Evolutionary conservation across 176 grass and related monocot genomes (phyloP).

Genomic region (Paspalum notatum): DNA sequence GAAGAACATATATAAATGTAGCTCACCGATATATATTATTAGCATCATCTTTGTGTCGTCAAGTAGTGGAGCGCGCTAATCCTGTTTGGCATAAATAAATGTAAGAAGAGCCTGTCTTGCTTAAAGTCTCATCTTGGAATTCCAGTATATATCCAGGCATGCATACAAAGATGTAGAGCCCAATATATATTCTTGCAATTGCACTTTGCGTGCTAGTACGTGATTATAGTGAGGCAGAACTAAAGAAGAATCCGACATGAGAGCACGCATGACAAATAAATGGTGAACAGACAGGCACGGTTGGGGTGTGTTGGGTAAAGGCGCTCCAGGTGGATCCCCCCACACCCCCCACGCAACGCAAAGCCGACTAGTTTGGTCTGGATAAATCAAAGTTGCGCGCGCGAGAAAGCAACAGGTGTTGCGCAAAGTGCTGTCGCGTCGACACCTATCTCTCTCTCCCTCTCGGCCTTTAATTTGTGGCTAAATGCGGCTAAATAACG

Average conservation of each 20-base stretch:
- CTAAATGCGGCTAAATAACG: too few species aligned
- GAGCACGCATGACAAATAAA: not conserved
- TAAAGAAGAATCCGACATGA: slow-evolving; percentile 8
- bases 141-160: not conserved
- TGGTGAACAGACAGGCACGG: slow-evolving; percentile 16
- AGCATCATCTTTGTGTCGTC: not conserved
- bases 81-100: slow-evolving; percentile 8
- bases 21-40: not conserved
- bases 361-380: too few species aligned
- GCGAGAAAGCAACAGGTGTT: too few species aligned
- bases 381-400: too few species aligned
- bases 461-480: too few species aligned
- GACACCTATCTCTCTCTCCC: too few species aligned
- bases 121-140: slow-evolving; percentile 1
- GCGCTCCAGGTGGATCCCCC: slow-evolving; percentile 19
- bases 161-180: not conserved
- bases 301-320: slow-evolving; percentile 34
- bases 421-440: too few species aligned
- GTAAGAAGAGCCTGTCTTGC: not conserved
- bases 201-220: not conserved
- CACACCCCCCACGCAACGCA: too few species aligned
- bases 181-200: not conserved
- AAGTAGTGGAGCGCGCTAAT: slow-evolving; percentile 9
- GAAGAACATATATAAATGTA: slow-evolving; percentile 8
- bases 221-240: not conserved